These are phyloP conservation scores for Ceriops decandra DNA, from an alignment of 345 rosid species.

Conservation along the genomic window DNA sequence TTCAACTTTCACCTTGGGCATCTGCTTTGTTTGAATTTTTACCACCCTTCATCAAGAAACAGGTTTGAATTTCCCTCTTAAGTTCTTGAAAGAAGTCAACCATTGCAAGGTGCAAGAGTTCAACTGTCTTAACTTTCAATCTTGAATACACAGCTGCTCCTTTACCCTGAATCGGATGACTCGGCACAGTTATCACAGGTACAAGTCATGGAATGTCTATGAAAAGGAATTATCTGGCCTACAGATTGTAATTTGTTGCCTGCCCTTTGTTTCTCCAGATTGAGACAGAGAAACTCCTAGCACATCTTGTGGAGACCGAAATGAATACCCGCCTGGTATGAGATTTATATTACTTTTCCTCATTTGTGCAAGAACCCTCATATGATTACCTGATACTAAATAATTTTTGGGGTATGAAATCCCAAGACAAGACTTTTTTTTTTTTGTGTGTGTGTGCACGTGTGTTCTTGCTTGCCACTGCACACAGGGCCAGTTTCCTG, in stretches of 20 bases:
- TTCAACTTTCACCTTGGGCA: conserved; percentile 98
- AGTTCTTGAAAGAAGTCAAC: conserved; percentile 4
- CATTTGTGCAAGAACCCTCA: neutral
- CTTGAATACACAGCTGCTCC: conserved; percentile 70
- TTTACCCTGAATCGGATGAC: conserved; percentile 93
- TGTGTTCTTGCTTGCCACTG: neutral
- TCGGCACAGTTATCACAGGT: conserved; percentile 99
- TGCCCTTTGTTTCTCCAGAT: conserved; percentile 46
- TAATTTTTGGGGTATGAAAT: neutral
- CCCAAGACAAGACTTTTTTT: neutral
- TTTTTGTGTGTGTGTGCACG: neutral
- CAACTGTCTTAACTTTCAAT: conserved; percentile 20
- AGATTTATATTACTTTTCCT: neutral
- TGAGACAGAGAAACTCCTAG: conserved; percentile 95
- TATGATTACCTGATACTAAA: neutral
- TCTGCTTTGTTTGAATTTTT: conserved; percentile 83
- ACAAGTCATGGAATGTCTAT: conserved; percentile 17
- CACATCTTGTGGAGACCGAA: conserved; percentile 95
- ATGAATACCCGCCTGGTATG: conserved; percentile 83
- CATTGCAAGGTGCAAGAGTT: conserved; percentile 5
- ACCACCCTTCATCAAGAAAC: conserved; percentile 84
- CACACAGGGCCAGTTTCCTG: too few relatives aligned
- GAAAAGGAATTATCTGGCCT: neutral
- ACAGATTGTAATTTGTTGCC: conserved; percentile 19
- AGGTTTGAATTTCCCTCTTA: conserved; percentile 47